These are phyloP conservation scores for Castanea mollissima DNA, from an alignment of 306 rosid species.

Conservation along the genomic window DNA sequence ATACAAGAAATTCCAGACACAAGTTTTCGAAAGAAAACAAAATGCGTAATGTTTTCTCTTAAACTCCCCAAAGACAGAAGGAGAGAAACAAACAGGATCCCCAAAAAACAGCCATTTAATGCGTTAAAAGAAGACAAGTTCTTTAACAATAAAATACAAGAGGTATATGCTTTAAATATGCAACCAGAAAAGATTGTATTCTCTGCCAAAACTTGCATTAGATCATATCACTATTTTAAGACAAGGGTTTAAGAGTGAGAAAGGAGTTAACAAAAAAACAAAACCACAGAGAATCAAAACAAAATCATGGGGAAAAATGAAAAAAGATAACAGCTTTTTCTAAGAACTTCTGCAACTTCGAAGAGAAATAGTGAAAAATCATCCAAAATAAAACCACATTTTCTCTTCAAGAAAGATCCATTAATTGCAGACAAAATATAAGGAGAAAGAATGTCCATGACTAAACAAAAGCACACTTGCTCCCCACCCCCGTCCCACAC, in stretches of 20 bases:
- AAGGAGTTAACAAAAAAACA: not conserved
- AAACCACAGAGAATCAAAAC: not conserved
- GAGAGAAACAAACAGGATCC: not conserved
- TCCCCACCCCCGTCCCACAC: too few relatives aligned
- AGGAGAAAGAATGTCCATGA: not conserved
- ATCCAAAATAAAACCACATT: not conserved
- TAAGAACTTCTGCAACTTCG: not conserved
- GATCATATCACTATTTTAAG: not conserved
- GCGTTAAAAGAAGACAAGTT: not conserved
- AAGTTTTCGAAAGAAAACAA: constrained; percentile 19
- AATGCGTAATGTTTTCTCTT: constrained; percentile 15
- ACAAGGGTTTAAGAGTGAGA: not conserved
- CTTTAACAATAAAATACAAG: not conserved
- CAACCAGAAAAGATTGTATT: not conserved
- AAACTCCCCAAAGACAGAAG: not conserved
- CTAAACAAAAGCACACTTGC: not conserved
- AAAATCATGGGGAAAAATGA: not conserved
- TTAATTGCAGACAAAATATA: not conserved
- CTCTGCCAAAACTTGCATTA: not conserved
- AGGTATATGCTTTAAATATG: not conserved
- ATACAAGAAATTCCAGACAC: not conserved
- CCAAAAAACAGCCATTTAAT: not conserved
- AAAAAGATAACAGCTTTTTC: not conserved
- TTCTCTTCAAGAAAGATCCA: constrained; percentile 1
- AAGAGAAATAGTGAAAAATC: not conserved